Evolutionary conservation across 371 early-diverging fungal genomes (phyloP), one percentile per base, ranked within the genome.

Genomic region (Apophysomyces ossiformis): DNA sequence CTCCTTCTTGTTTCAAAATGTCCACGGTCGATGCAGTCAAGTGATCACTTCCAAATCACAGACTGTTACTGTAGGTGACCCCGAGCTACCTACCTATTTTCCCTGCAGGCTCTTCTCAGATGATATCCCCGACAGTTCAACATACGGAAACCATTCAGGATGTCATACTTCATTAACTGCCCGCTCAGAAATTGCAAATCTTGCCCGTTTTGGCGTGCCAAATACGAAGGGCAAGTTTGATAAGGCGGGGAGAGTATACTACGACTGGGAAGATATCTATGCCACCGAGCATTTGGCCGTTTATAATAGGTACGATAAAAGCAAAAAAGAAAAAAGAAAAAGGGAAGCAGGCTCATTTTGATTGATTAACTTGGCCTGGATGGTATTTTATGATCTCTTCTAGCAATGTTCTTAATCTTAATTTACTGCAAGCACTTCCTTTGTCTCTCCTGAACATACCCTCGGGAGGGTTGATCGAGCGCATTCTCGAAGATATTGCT

Each of bases 1-100:
- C 60, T 87, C 90, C 16, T 89, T 93, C 61, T 62, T 92, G 68
- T 94, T 94, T 75, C 94, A 94, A 75, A 87, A 86, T 47, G 77
- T 87, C 56, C 88, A 89, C 69, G 61, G 67, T 13, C 64, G 75
- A 4, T 94, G 94, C 74, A 74, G 79, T 60, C 75, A 75, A 7
- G 70, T 92, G 38, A 70, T 92, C 62, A 66, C 60, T 8, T 81
- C 87, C 32, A 81, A 76, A 59, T 7, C 38, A 15, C 46, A 65
- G 7, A 66, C 61, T 13, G 44, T 60, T 5, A 59, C 59, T 9
- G 63, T 73, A 32, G 71, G 71, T 8, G 74, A 74, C 57, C 71
- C 64, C 11, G 80, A 73, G 63, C 74, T 83, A 6, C 78, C 78
- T 7, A 82, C 79, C 46, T 90, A 89, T 60, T 94, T 93, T 69